A percentile compares a stretch with the other conserved stretches of the same genome.
Conservation (phyloP, 371 early-diverging fungal genomes). For the Dipsacomyces acuminosporus region DNA sequence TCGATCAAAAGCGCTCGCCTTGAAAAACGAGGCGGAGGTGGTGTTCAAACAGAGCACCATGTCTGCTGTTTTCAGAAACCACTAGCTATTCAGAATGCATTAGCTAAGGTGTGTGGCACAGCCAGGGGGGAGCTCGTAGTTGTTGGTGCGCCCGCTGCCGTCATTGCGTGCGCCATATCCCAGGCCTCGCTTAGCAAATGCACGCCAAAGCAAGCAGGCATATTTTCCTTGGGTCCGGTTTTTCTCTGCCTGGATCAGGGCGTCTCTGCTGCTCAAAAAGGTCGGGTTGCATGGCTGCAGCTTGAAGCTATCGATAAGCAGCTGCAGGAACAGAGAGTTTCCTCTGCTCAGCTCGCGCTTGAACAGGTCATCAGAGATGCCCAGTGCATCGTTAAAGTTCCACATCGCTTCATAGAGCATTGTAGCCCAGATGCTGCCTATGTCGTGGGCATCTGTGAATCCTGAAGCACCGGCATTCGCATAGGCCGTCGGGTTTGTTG, state of each 20-base stretch:
- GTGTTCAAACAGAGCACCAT: too few species aligned
- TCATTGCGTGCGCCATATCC: conserved; percentile 28
- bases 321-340: conserved; percentile 6
- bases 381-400: conserved; percentile 46
- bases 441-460: background rate
- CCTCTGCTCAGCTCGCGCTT: background rate
- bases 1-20: too few species aligned
- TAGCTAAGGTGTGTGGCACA: too few species aligned
- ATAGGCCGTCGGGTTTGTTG: conserved; percentile 33
- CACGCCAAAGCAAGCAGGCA: conserved; percentile 73
- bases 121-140: background rate
- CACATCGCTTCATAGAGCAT: conserved; percentile 53
- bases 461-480: background rate
- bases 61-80: background rate
- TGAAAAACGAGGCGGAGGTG: too few species aligned
- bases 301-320: conserved; percentile 42
- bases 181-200: conserved; percentile 83
- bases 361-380: conserved; percentile 31
- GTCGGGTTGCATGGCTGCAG: conserved; percentile 46
- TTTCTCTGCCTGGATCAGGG: conserved; percentile 35
- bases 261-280: conserved; percentile 42
- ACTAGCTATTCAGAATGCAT: too few species aligned
- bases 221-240: conserved; percentile 62
- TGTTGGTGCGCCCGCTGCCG: background rate
- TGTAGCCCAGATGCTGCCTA: conserved; percentile 32